Base-by-base conservation (phyloP, 805 yeast genomes). In the Candida ortonii region DNA sequence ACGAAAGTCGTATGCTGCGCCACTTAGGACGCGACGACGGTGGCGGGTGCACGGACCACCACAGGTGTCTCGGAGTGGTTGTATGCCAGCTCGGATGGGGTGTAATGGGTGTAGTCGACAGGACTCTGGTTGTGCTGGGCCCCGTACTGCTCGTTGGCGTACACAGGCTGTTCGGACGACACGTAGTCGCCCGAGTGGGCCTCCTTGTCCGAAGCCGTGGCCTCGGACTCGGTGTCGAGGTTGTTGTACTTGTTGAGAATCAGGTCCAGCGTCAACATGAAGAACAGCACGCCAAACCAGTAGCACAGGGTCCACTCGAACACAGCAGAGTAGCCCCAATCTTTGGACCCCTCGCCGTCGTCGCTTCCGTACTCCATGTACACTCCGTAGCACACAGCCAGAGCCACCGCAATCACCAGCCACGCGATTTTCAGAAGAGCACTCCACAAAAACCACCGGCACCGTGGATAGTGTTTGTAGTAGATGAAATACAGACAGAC, bases 231-330 rank as follows among this genome's bases (percentile, higher is more conserved):
- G 17, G 26, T 22, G 14, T 36, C 38, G 5, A 25, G 23, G 21
- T 27, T 33, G 14, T 13, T 14, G n/a, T 41, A 43, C 16, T 39
- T 39, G 14, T 43, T 33, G 23, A 43, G 35, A 9, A 50, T 65
- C 30, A 88, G 68, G 55, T 90, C 97, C 40, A 74, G 68, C 2
- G 83, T 64, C 57, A 89, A 68, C 37, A 80, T 62, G 4, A 80
- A 52, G 44, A 80, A 73, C 41, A 84, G 66, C 21, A 80, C 49
- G 3, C 95, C 93, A 54, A 84, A 89, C 78, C 85, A 80, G 60
- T 80, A 89, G n/a, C 90, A 79, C 26, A 89, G 60, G 3, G 79
- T 54, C 97, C 97, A 90, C 61, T 90, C 97, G 53, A 83, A 76
- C 14, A 69, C 64, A 0, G 88, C 88, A 25, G 79, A 69, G 20